These are phyloP conservation scores for Coniochaeta prunicola DNA, from an alignment of 2,329 filamentous ascomycete genomes.

Conservation along the genomic window DNA sequence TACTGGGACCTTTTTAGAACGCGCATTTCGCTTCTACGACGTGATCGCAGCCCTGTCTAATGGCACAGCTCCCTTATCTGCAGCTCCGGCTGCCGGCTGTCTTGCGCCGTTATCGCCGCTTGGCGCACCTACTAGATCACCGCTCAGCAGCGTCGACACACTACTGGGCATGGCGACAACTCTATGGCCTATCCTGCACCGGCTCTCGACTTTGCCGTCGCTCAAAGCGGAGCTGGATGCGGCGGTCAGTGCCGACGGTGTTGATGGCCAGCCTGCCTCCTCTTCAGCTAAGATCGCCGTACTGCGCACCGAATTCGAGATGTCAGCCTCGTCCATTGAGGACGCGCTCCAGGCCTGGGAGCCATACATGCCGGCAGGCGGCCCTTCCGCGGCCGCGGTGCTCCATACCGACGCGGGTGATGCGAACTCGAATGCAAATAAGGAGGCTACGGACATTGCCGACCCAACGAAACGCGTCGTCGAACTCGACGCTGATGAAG, in stretches of 20 bases:
- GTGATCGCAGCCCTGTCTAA: conserved; percentile 57
- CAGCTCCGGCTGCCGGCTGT: conserved; percentile 37
- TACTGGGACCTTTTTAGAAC: conserved; percentile 50
- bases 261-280: conserved; percentile 33
- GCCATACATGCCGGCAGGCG: conserved; percentile 38
- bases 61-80: conserved; percentile 48
- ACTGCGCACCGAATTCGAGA: conserved; percentile 42
- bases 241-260: conserved; percentile 33
- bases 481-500: not conserved
- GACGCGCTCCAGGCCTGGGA: conserved; percentile 48
- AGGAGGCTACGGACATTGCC: not conserved
- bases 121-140: conserved; percentile 34
- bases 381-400: conserved; percentile 15
- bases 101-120: conserved; percentile 38
- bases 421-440: not conserved
- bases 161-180: conserved; percentile 55
- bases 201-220: conserved; percentile 46
- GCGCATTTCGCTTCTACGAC: conserved; percentile 59
- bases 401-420: conserved; percentile 9
- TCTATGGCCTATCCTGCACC: conserved; percentile 57
- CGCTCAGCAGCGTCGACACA: conserved; percentile 47
- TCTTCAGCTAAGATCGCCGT: conserved; percentile 34
- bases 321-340: conserved; percentile 47
- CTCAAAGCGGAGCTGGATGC: conserved; percentile 44
- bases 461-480: not conserved